phyloP scores from a whole-genome alignment of 352 stramenopile species.

The Globisporangium megalacanthum region DNA sequence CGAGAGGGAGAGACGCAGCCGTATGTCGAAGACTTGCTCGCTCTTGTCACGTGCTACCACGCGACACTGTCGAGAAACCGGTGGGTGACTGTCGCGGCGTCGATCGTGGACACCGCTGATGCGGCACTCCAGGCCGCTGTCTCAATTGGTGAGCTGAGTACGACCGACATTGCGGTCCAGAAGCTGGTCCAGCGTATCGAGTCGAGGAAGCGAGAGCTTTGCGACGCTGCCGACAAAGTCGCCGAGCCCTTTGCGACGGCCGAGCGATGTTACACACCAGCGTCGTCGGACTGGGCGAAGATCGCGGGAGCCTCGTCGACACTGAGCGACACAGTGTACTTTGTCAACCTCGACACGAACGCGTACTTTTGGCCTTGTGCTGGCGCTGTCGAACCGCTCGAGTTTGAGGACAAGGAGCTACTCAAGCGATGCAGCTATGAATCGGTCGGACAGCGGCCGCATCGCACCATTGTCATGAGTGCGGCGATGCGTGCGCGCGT shows the following conservation, averaged over 20 bases:
- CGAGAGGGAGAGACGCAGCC: neutral
- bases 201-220: constrained; percentile 12
- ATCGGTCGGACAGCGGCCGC: constrained; percentile 7
- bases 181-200: constrained; percentile 3
- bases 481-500: constrained; percentile 35
- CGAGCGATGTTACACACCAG: constrained; percentile 26
- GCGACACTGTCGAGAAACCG: constrained; percentile 20
- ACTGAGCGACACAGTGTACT: constrained; percentile 14
- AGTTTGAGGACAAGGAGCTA: constrained; percentile 43
- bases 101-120: constrained; percentile 15
- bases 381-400: constrained; percentile 33
- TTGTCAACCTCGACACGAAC: constrained; percentile 67
- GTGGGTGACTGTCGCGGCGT: constrained; percentile 7
- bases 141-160: neutral
- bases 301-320: constrained; percentile 5
- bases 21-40: constrained; percentile 23
- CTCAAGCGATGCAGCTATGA: constrained; percentile 18
- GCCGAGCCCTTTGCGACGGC: constrained; percentile 22
- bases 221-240: constrained; percentile 6
- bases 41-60: constrained; percentile 34
- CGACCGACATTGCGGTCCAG: constrained; percentile 1
- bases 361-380: constrained; percentile 17
- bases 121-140: constrained; percentile 9
- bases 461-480: constrained; percentile 41
- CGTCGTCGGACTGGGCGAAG: constrained; percentile 57